phyloP scores from a whole-genome alignment of 306 rosid genomes.

The Gastrolobium villosum region DNA sequence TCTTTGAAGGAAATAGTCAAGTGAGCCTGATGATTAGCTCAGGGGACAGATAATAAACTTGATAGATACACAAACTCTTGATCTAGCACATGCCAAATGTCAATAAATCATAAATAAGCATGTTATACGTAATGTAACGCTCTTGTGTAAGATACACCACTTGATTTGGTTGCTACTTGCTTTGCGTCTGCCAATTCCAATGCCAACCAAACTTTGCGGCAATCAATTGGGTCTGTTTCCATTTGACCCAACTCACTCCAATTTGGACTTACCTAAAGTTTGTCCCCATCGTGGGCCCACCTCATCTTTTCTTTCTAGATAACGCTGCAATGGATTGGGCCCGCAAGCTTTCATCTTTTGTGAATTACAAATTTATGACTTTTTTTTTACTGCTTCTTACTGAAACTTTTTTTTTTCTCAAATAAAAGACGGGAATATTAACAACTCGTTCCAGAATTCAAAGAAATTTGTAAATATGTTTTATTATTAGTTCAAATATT shows the following conservation, averaged over 20 bases:
- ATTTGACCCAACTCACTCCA: neutral
- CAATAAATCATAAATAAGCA: conserved; percentile 17
- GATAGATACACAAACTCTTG: neutral
- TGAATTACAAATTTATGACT: neutral
- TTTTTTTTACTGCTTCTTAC: too few species aligned
- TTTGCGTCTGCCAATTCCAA: neutral
- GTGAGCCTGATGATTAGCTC: neutral
- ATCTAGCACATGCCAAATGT: conserved; percentile 1
- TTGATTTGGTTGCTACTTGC: neutral
- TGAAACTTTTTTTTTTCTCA: too few species aligned
- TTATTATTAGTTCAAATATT: too few species aligned
- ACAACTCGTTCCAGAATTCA: too few species aligned
- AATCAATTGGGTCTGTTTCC: neutral
- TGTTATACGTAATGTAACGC: neutral
- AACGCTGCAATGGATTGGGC: neutral
- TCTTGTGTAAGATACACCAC: neutral
- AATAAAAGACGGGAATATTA: too few species aligned
- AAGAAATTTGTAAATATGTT: too few species aligned
- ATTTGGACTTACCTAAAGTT: neutral
- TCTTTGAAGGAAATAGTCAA: neutral
- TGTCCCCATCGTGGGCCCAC: neutral
- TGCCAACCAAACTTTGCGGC: conserved; percentile 13
- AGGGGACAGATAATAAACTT: too few species aligned
- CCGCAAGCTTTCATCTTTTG: neutral
- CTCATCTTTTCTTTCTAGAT: neutral